Evolutionary conservation across 2,329 filamentous ascomycete genomes (phyloP), one percentile per base, ranked within the genome.

Genomic region (Pseudogymnoascus sp.): DNA sequence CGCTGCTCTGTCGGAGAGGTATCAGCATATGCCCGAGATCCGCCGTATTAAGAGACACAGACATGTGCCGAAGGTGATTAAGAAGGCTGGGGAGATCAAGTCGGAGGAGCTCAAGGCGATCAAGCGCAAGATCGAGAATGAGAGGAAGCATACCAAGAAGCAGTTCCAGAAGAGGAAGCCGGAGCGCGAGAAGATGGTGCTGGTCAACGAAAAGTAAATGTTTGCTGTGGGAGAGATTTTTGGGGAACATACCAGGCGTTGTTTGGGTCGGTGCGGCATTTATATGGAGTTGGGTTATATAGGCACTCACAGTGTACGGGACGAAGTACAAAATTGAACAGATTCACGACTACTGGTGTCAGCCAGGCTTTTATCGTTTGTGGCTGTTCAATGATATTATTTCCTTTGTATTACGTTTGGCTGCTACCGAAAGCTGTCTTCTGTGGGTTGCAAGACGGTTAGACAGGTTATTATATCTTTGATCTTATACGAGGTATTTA

Each of bases 81-180:
- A 96, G 87, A 97, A 97, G 84, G 93, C 93, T 3, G 86, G 83
- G 58, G 90, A 96, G 80, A 97, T 97, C 77, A 99, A 99, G 85
- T 79, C 79, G 63, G 91, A 95, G 72, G 94, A 97, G 75, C 75
- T 97, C 70, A 86, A 86, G 75, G 84, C 90, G 35, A 89, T 97
- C 74, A 96, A 96, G 85, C 82, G 91, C 69, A 87, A 87, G 69
- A 90, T 96, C 71, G 94, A 99, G 80, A 99, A 99, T 73, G 90
- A 96, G 76, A 84, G 94, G 67, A 91, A 90, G 75, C 93, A 99
- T 75, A 89, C 86, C 63, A 91, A 89, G 80, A 93, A 94, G 80
- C 88, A 91, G 69, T 85, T 88, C 68, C 80, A 87, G 74, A 84
- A 84, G 74, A 80, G 90, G 69, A 83, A 84, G 74, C 86, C 85